Evolutionary conservation across 2,329 filamentous ascomycete genomes (phyloP), one percentile per base, ranked within the genome.

Genomic region (Rachicladosporium sp.): DNA sequence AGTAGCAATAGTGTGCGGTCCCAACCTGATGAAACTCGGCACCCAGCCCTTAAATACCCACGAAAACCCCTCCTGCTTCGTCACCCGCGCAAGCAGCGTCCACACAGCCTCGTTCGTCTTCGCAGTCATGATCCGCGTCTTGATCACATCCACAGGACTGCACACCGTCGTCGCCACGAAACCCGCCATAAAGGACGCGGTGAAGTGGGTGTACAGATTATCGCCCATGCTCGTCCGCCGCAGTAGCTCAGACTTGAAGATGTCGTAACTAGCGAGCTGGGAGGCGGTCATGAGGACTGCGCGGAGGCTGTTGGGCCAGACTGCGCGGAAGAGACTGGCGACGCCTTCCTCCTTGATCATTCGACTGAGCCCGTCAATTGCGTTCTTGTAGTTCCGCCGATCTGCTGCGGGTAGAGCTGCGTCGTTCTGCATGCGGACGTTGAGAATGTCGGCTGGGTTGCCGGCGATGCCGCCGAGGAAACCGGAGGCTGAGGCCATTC

Each of bases 361-460:
- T 48, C 85, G 78, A 19, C 82, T 65, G 53, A 96, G 69, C 21
- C 91, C 91, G 57, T 96, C 80, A 35, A 95, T 61, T 3, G 88
- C 91, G 60, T 96, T 75, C 47, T 78, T 80, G 67, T 98, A 98
- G 62, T 93, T 91, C 41, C 89, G 76, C 35, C 85, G 78, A 55
- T 93, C 68, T 4, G 72, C 71, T 1, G 65, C 54, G 0, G 87
- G 82, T 1, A 95, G 75, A 0, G 86, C 78, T 2, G 83, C 80
- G 52, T 82, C 91, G 64, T 93, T 85, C 66, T 98, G 91, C 91
- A 98, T 98, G 49, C 91, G 85, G 36, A 98, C 91, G 63, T 98
- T 98, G 55, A 95, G 71, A 27, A 98, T 87, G 60, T 98, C 91
- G 48, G 88, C 89, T 3, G 88, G 87, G 65, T 96, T 98, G 48